phyloP scores from a whole-genome alignment of 495 filamentous ascomycete genomes.

The Penicillium subrubescens region DNA sequence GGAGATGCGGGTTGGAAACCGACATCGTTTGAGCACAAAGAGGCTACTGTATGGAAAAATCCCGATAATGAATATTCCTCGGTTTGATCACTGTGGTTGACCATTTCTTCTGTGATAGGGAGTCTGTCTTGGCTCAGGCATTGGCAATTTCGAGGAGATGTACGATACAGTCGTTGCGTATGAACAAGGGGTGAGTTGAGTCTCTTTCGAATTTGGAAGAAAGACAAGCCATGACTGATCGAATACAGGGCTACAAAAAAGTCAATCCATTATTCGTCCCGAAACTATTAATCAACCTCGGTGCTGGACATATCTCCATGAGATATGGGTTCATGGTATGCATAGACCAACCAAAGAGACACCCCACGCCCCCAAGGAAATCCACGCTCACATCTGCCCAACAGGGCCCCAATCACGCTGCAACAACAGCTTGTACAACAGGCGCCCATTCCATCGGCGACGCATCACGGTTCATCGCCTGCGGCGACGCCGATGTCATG shows the following conservation, averaged over 20 bases:
- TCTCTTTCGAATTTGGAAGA: slow-evolving; percentile 1
- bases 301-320: slow-evolving; percentile 93
- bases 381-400: slow-evolving; percentile 5
- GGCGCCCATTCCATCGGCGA: slow-evolving; percentile 94
- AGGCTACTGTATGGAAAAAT: slow-evolving; percentile 59
- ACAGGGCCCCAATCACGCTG: slow-evolving; percentile 86
- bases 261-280: slow-evolving; percentile 92
- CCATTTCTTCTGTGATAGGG: slow-evolving; percentile 47
- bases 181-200: slow-evolving; percentile 70
- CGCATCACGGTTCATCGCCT: slow-evolving; percentile 85
- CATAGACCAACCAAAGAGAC: neutral
- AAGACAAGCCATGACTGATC: neutral
- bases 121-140: slow-evolving; percentile 92
- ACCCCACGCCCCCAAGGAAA: neutral
- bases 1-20: slow-evolving; percentile 82
- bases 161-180: slow-evolving; percentile 80
- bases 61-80: neutral
- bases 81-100: neutral
- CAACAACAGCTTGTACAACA: slow-evolving; percentile 92
- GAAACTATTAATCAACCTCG: slow-evolving; percentile 89
- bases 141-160: slow-evolving; percentile 89
- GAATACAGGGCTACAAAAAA: slow-evolving; percentile 77
- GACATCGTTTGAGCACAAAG: slow-evolving; percentile 57
- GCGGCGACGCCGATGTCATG: slow-evolving; percentile 92
- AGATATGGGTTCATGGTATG: slow-evolving; percentile 77